These are phyloP conservation scores for Chlorella sp. DNA, from an alignment of 139 green algal genomes.

Conservation along the genomic window DNA sequence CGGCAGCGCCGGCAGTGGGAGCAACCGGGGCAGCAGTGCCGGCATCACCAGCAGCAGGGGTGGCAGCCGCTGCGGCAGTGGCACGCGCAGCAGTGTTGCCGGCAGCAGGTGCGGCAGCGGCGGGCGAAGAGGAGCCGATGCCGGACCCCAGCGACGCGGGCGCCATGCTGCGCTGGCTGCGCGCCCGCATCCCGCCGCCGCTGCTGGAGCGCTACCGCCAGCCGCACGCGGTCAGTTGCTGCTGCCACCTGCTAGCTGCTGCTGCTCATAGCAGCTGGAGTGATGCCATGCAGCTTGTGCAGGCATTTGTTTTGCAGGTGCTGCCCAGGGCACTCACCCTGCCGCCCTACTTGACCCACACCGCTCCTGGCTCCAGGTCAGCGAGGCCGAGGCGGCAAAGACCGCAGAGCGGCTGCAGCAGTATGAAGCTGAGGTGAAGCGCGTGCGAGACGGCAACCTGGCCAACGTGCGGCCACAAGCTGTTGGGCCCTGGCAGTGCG, in stretches of 20 bases:
- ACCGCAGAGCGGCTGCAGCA: neutral
- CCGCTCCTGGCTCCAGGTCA: slow-evolving; percentile 5
- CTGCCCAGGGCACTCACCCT: too few species aligned
- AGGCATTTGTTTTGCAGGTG: too few species aligned
- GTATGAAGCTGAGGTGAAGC: slow-evolving; percentile 6
- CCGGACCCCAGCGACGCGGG: neutral
- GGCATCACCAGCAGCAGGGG: neutral
- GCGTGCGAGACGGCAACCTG: neutral
- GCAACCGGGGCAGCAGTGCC: neutral
- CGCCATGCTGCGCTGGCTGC: slow-evolving; percentile 21
- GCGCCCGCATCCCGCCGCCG: slow-evolving; percentile 3
- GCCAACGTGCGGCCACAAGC: neutral
- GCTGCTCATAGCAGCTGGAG: neutral
- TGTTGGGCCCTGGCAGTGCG: neutral
- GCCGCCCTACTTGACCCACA: neutral
- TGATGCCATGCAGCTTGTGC: too few species aligned
- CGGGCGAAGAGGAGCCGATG: neutral
- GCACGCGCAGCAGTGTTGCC: neutral
- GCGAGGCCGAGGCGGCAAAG: slow-evolving; percentile 2
- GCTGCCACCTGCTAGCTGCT: neutral
- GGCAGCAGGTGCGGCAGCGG: neutral
- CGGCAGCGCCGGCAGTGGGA: neutral
- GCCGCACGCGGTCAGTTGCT: neutral
- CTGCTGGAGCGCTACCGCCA: slow-evolving; percentile 25
- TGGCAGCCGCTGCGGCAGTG: neutral